phyloP scores from a whole-genome alignment of 1,139 yeast species.

The Nakaseomyces nivariensis region DNA sequence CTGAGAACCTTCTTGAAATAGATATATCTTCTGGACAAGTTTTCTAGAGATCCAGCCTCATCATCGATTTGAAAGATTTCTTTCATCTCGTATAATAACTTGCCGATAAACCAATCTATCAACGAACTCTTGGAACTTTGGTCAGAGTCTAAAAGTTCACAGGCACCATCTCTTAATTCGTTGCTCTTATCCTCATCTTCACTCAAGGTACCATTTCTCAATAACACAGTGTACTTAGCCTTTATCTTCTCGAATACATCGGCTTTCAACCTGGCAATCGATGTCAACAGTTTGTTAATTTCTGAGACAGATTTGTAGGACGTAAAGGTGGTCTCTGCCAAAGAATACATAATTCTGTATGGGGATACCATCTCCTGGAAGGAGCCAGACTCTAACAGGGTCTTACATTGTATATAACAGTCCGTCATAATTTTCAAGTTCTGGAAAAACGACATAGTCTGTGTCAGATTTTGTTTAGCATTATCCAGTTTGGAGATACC shows the following conservation, averaged over 20 bases:
- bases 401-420: constrained; percentile 59
- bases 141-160: constrained; percentile 59
- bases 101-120: constrained; percentile 63
- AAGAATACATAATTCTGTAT: constrained; percentile 68
- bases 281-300: constrained; percentile 58
- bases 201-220: constrained; percentile 12
- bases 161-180: constrained; percentile 40
- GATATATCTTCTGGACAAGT: constrained; percentile 67
- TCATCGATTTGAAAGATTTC: constrained; percentile 67
- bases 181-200: constrained; percentile 14
- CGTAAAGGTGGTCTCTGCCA: constrained; percentile 59
- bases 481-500: constrained; percentile 72
- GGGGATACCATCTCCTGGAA: constrained; percentile 61
- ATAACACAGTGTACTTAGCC: constrained; percentile 42
- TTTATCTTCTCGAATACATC: constrained; percentile 64
- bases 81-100: constrained; percentile 62
- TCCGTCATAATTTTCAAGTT: constrained; percentile 78
- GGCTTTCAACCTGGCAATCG: constrained; percentile 54
- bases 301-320: constrained; percentile 79
- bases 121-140: constrained; percentile 50
- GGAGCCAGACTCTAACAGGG: constrained; percentile 38
- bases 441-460: constrained; percentile 77
- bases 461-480: constrained; percentile 71
- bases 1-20: constrained; percentile 66
- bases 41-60: constrained; percentile 91